Percentiles rank a stretch among this genome's conserved stretches.
Conservation (phyloP, 2,329 filamentous ascomycete genomes). For the Dactylellina cionopaga region DNA sequence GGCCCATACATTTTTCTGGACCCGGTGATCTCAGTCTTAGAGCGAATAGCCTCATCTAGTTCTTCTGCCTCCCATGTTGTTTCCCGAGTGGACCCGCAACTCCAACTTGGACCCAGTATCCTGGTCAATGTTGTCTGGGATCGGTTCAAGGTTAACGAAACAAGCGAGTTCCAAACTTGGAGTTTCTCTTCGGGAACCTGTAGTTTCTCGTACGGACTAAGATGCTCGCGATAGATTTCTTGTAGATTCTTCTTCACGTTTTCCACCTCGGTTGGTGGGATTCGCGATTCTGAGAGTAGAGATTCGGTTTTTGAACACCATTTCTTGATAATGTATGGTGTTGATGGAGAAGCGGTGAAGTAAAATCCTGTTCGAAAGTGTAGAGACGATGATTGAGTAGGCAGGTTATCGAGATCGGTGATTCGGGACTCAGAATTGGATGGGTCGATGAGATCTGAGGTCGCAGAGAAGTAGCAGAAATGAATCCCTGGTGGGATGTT, state of each 20-base stretch:
- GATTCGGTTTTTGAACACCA: constrained; percentile 52
- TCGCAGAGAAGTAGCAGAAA: constrained; percentile 56
- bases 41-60: constrained; percentile 53
- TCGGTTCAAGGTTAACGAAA: constrained; percentile 24
- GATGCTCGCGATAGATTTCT: constrained; percentile 36
- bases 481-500: constrained; percentile 56
- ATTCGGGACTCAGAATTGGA: constrained; percentile 41
- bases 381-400: constrained; percentile 27
- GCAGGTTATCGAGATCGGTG: constrained; percentile 48
- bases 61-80: constrained; percentile 53
- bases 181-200: constrained; percentile 44
- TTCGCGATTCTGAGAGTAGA: constrained; percentile 42
- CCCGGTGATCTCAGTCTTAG: constrained; percentile 37
- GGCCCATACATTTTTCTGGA: constrained; percentile 35
- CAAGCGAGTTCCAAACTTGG: constrained; percentile 53
- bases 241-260: constrained; percentile 50
- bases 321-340: constrained; percentile 42
- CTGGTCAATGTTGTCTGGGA: constrained; percentile 51
- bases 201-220: constrained; percentile 42
- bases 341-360: constrained; percentile 31
- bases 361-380: constrained; percentile 49
- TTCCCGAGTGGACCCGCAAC: constrained; percentile 50
- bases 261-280: constrained; percentile 28
- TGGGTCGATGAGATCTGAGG: constrained; percentile 52
- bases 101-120: constrained; percentile 53